These are phyloP conservation scores for Avena eriantha DNA, from an alignment of 176 grass and related monocot genomes.

Conservation along the genomic window DNA sequence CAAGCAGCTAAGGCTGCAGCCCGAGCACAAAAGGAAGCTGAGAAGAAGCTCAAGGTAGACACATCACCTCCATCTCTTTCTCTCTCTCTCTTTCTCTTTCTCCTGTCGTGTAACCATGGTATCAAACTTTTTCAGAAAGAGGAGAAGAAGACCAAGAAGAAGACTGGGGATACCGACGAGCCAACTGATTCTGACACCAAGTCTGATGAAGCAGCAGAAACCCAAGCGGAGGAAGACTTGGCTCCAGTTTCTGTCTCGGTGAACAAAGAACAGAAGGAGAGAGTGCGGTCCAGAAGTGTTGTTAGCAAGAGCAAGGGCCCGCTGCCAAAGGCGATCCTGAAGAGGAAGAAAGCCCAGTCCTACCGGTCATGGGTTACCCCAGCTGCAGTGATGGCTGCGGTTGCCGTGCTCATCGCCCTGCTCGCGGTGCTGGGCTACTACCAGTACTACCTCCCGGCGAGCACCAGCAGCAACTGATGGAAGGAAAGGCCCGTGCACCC, in stretches of 20 bases:
- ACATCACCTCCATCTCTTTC: background rate
- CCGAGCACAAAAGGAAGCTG: slow-evolving; percentile 80
- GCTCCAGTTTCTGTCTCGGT: slow-evolving; percentile 31
- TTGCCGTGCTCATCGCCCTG: slow-evolving; percentile 47
- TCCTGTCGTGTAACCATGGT: slow-evolving; percentile 2
- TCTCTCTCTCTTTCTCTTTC: background rate
- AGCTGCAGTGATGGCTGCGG: slow-evolving; percentile 19
- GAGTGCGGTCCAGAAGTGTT: slow-evolving; percentile 37
- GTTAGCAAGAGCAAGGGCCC: slow-evolving; percentile 50
- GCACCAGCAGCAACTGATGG: slow-evolving; percentile 50
- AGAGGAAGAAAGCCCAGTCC: slow-evolving; percentile 64
- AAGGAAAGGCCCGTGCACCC: background rate
- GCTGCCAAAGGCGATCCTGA: slow-evolving; percentile 68
- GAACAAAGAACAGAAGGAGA: slow-evolving; percentile 73
- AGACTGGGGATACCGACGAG: slow-evolving; percentile 52
- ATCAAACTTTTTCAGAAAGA: slow-evolving; percentile 59
- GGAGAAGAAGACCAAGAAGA: slow-evolving; percentile 88
- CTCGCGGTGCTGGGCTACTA: slow-evolving; percentile 59
- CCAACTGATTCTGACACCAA: slow-evolving; percentile 61
- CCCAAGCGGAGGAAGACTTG: slow-evolving; percentile 39
- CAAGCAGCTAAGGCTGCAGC: slow-evolving; percentile 68
- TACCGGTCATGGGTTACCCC: slow-evolving; percentile 68
- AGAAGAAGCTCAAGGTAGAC: slow-evolving; percentile 77
- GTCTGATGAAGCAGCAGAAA: slow-evolving; percentile 67
- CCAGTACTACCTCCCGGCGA: slow-evolving; percentile 63